Percentiles rank a stretch among this genome's conserved stretches.
These are phyloP conservation scores for Epichloe aotearoae DNA, from an alignment of 2,329 filamentous ascomycete genomes.

Conservation along the genomic window DNA sequence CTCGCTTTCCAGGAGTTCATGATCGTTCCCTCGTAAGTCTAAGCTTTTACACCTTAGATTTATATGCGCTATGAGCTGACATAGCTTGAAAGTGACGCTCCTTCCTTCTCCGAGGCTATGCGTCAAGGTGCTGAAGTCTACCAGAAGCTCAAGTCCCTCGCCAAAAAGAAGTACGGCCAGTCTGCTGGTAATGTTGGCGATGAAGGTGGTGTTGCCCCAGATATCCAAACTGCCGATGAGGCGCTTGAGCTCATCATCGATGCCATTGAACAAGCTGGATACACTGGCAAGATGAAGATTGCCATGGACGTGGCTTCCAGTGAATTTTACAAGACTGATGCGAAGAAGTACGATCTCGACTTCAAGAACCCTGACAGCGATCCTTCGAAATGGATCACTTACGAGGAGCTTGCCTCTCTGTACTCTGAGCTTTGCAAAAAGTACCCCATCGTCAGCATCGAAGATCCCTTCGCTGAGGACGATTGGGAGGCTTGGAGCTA, in stretches of 20 bases:
- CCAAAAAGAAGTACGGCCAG: constrained; percentile 99
- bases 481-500: constrained; percentile 99
- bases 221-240: constrained; percentile 95
- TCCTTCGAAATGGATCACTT: constrained; percentile 93
- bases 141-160: constrained; percentile 90
- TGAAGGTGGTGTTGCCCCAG: constrained; percentile 97
- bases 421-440: constrained; percentile 83
- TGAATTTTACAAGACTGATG: constrained; percentile 97
- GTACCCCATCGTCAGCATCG: constrained; percentile 97
- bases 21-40: constrained; percentile 68
- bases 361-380: constrained; percentile 99
- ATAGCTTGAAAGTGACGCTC: constrained; percentile 46
- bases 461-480: constrained; percentile 98
- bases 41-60: background rate
- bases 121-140: constrained; percentile 96
- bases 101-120: constrained; percentile 89
- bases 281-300: constrained; percentile 93
- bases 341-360: constrained; percentile 99
- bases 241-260: constrained; percentile 92
- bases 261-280: constrained; percentile 87
- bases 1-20: constrained; percentile 95
- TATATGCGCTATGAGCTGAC: constrained; percentile 5
- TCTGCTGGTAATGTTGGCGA: constrained; percentile 98
- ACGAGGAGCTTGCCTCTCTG: constrained; percentile 87
- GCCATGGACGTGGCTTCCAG: constrained; percentile 98